Conservation (phyloP, 768 basidiomycete species). For the Hypholoma sublateritium region DNA sequence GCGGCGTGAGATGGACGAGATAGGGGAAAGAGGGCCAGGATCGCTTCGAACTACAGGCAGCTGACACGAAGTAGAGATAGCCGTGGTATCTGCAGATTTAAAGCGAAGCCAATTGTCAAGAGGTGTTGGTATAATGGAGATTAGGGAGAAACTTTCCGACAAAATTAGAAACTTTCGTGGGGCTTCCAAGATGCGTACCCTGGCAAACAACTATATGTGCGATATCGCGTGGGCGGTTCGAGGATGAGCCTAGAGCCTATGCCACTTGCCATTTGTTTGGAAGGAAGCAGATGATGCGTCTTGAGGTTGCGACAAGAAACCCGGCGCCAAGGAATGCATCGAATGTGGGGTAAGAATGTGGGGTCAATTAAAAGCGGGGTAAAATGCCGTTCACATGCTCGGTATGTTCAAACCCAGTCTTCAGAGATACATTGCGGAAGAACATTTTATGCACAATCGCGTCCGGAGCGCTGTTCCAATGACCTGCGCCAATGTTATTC, state of each 20-base stretch:
- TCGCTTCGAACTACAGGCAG: conserved; percentile 17
- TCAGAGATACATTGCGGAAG: neutral
- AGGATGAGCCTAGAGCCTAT: too few relatives aligned
- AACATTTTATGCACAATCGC: conserved; percentile 6
- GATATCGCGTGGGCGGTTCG: too few relatives aligned
- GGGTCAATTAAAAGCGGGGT: neutral
- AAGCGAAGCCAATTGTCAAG: conserved; percentile 4
- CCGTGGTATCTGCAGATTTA: conserved; percentile 14
- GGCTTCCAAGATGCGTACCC: neutral
- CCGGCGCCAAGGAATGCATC: too few relatives aligned
- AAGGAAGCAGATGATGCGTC: too few relatives aligned
- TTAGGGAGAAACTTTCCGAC: conserved; percentile 9
- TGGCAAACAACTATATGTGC: neutral
- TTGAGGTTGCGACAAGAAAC: too few relatives aligned
- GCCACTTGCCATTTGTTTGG: too few relatives aligned
- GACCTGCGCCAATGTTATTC: conserved; percentile 4
- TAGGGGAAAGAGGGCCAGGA: conserved; percentile 4
- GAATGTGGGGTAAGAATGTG: neutral
- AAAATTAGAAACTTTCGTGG: conserved; percentile 9
- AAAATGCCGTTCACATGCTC: conserved; percentile 1
- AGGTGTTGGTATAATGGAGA: conserved; percentile 8
- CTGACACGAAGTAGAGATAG: conserved; percentile 16
- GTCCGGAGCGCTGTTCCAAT: conserved; percentile 4
- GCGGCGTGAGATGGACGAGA: conserved; percentile 14
- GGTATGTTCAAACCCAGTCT: neutral